A percentile compares a stretch with the other conserved stretches of the same genome.
Conservation (phyloP, 2,329 filamentous ascomycete species). For the Colletotrichum simmondsii region DNA sequence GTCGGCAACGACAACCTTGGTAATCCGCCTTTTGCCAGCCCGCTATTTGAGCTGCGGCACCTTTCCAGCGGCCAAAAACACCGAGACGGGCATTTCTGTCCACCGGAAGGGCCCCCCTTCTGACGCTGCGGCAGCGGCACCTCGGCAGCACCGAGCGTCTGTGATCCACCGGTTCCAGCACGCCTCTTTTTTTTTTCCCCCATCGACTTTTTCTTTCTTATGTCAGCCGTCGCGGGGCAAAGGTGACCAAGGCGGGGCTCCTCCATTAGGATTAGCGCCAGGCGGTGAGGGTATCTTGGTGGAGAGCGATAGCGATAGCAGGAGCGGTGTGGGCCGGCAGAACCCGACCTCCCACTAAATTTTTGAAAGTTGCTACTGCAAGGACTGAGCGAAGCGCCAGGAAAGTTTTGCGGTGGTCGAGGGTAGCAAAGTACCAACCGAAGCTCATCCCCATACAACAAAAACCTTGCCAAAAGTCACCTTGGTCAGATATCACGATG, state of each 20-base stretch:
- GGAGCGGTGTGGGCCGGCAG: slow-evolving; percentile 31
- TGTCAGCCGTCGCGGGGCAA: neutral
- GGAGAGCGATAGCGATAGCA: slow-evolving; percentile 20
- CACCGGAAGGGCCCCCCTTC: neutral
- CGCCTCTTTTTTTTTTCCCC: neutral
- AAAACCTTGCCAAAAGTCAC: neutral
- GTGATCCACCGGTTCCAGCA: slow-evolving; percentile 21
- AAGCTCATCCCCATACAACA: neutral
- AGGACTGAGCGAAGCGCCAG: neutral
- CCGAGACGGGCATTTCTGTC: neutral
- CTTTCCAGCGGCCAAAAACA: neutral
- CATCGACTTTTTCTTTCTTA: neutral
- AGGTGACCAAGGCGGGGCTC: slow-evolving; percentile 12
- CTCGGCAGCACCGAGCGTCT: neutral
- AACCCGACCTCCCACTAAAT: slow-evolving; percentile 36
- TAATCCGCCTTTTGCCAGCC: slow-evolving; percentile 6
- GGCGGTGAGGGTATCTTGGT: slow-evolving; percentile 23
- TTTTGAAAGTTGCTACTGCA: slow-evolving; percentile 32
- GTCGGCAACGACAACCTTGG: slow-evolving; percentile 21
- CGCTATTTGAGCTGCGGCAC: neutral
- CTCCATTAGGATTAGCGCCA: neutral
- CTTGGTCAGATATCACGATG: slow-evolving; percentile 48
- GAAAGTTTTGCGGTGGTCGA: slow-evolving; percentile 29
- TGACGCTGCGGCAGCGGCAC: neutral
- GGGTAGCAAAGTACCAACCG: slow-evolving; percentile 6